Percentiles rank a stretch among this genome's conserved stretches.
Evolutionary conservation across 2,329 filamentous ascomycete species (phyloP).

Genomic region (Macrophomina tecta): DNA sequence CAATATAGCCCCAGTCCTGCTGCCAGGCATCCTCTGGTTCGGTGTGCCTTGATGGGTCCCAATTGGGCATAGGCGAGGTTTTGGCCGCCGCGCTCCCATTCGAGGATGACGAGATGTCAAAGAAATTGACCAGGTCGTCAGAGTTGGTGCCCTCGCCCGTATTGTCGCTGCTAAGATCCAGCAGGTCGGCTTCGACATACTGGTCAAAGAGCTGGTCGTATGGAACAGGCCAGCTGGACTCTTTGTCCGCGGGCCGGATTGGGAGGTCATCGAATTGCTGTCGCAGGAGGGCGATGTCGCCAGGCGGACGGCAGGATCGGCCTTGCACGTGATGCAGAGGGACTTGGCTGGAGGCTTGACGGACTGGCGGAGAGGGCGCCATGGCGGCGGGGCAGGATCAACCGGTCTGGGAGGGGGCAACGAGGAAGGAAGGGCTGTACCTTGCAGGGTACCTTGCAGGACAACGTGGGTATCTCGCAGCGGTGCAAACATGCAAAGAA

Average conservation of each 20-base stretch:
- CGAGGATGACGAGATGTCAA: slow-evolving; percentile 55
- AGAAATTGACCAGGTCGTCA: slow-evolving; percentile 58
- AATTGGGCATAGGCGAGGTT: slow-evolving; percentile 57
- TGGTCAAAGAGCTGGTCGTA: slow-evolving; percentile 67
- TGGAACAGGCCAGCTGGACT: slow-evolving; percentile 61
- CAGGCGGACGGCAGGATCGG: slow-evolving; percentile 24
- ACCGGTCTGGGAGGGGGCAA: slow-evolving; percentile 35
- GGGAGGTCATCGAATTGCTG: slow-evolving; percentile 38
- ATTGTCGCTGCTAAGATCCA: slow-evolving; percentile 52
- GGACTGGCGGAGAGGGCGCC: slow-evolving; percentile 32
- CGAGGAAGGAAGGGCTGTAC: slow-evolving; percentile 29
- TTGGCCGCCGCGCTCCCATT: slow-evolving; percentile 57
- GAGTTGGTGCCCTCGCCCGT: slow-evolving; percentile 55
- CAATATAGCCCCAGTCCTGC: slow-evolving; percentile 58
- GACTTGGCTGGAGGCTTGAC: slow-evolving; percentile 16
- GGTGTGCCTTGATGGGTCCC: slow-evolving; percentile 43
- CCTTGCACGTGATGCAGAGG: slow-evolving; percentile 28
- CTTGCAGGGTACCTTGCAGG: slow-evolving; percentile 31
- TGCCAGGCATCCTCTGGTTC: slow-evolving; percentile 58
- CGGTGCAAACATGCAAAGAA: slow-evolving; percentile 37
- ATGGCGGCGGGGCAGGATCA: slow-evolving; percentile 31
- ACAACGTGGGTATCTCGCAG: slow-evolving; percentile 34
- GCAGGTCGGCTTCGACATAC: slow-evolving; percentile 65
- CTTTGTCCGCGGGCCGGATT: slow-evolving; percentile 58
- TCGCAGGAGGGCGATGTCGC: slow-evolving; percentile 33